Conservation (phyloP, 1,139 yeast species). For the Magnusiomyces fungicola region DNA sequence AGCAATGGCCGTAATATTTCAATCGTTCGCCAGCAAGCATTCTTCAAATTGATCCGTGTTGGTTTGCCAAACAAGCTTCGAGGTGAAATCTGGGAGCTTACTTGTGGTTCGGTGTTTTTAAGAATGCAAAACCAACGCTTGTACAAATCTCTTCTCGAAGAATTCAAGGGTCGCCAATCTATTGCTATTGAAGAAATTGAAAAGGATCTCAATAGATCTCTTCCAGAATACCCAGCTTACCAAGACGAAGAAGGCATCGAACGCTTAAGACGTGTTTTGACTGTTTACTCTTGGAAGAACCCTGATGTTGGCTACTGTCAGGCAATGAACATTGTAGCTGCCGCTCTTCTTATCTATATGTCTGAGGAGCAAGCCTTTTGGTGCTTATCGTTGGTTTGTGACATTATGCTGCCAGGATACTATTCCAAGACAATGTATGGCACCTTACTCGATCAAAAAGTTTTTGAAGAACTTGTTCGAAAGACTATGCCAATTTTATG, state of each 20-base stretch:
- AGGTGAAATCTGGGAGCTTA: conserved; percentile 94
- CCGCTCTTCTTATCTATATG: conserved; percentile 87
- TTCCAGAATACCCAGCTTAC: conserved; percentile 95
- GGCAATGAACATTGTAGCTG: conserved; percentile 97
- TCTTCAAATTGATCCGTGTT: conserved; percentile 74
- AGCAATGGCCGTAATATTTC: conserved; percentile 81
- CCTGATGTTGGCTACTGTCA: conserved; percentile 98
- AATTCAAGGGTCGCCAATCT: conserved; percentile 56
- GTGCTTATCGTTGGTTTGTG: conserved; percentile 80
- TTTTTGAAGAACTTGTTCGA: conserved; percentile 83
- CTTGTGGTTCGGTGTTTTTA: conserved; percentile 77
- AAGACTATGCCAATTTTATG: conserved; percentile 85
- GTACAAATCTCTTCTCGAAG: conserved; percentile 51
- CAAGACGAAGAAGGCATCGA: conserved; percentile 80
- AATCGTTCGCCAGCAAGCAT: conserved; percentile 63
- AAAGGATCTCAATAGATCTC: conserved; percentile 85
- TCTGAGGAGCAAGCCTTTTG: conserved; percentile 98
- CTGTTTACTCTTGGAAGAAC: conserved; percentile 94
- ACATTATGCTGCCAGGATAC: conserved; percentile 84
- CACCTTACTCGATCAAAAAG: conserved; percentile 85
- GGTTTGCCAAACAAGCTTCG: conserved; percentile 89
- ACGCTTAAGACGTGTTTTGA: conserved; percentile 75
- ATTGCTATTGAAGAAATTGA: conserved; percentile 94
- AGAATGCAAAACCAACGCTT: conserved; percentile 57
- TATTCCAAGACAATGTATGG: conserved; percentile 98